phyloP scores from a whole-genome alignment of 257 asterid species.

The Solanum corneliomulleri region DNA sequence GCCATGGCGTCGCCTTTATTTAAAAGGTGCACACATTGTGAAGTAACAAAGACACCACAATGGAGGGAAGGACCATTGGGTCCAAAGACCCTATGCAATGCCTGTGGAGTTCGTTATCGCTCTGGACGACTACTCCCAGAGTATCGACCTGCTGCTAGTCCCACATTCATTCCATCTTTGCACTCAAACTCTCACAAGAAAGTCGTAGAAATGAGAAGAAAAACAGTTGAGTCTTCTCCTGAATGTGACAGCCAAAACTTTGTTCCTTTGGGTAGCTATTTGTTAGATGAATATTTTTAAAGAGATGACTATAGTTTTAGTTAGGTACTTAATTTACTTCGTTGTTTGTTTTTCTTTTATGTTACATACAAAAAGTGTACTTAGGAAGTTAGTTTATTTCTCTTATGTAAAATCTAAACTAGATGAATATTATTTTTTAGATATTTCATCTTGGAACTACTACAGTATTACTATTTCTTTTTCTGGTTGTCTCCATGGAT shows the following conservation, averaged over 20 bases:
- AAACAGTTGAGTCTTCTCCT: neutral
- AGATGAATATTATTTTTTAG: neutral
- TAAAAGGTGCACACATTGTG: conserved; percentile 50
- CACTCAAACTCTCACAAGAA: conserved; percentile 67
- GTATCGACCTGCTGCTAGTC: conserved; percentile 57
- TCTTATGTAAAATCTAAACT: neutral
- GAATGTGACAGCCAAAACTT: conserved; percentile 25
- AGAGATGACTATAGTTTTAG: conserved; percentile 7
- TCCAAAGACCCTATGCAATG: conserved; percentile 59
- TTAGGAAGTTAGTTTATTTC: neutral
- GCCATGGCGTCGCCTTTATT: neutral
- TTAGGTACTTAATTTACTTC: conserved; percentile 9
- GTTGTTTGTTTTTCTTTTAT: neutral
- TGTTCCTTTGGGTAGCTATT: conserved; percentile 25
- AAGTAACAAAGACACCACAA: conserved; percentile 46
- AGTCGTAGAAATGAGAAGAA: conserved; percentile 40
- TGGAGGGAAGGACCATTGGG: conserved; percentile 65
- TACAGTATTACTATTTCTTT: neutral
- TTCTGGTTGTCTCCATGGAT: neutral
- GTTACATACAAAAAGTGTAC: conserved; percentile 17
- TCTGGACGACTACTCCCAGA: conserved; percentile 50
- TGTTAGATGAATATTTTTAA: conserved; percentile 27
- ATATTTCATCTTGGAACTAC: neutral
- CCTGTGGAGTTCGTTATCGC: conserved; percentile 55
- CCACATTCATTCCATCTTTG: conserved; percentile 38